Percentiles rank a stretch among this genome's conserved stretches.
Conservation (phyloP, 306 rosid species). For the Cucumis sativus region Cucumber_9930_V3 NC_026659.2:23927001-23927500, state of each 20-base stretch:
- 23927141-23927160: background rate
- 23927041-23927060: background rate
- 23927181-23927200: background rate
- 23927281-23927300: slow-evolving; percentile 58
- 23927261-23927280: slow-evolving; percentile 52
- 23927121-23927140: background rate
- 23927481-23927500: slow-evolving; percentile 15
- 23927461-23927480: slow-evolving; percentile 10
- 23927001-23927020: background rate
- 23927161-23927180: background rate
- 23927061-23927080: background rate
- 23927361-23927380: background rate
- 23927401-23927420: slow-evolving; percentile 26
- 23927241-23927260: background rate
- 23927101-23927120: background rate
- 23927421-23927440: background rate
- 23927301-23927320: slow-evolving; percentile 56
- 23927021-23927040: background rate
- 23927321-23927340: slow-evolving; percentile 44
- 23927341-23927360: slow-evolving; percentile 13
- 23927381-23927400: slow-evolving; percentile 23
- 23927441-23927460: background rate
- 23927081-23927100: background rate
- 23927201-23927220: background rate
- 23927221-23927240: background rate